These are phyloP conservation scores for Nadsonia fulvescens DNA, from an alignment of 805 yeast species.

Conservation along the genomic window DNA sequence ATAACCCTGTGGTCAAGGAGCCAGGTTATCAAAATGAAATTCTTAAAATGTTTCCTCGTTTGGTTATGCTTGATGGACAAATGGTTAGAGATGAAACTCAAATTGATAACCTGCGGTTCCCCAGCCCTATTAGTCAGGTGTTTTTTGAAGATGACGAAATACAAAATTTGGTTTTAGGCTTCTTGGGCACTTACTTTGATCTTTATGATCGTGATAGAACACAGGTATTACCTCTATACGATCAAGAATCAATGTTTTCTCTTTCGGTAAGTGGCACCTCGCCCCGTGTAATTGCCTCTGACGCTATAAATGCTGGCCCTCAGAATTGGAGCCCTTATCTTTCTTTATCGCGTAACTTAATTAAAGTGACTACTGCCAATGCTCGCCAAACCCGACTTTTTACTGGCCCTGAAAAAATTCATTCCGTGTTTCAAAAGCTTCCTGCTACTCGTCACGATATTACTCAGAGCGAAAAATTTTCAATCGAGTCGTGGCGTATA, in stretches of 20 bases:
- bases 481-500: constrained; percentile 51
- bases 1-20: constrained; percentile 49
- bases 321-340: constrained; percentile 27
- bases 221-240: constrained; percentile 56
- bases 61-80: constrained; percentile 62
- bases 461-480: constrained; percentile 42
- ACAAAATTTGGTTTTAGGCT: constrained; percentile 55
- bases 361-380: constrained; percentile 34
- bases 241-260: constrained; percentile 72
- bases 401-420: constrained; percentile 52
- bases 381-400: constrained; percentile 38
- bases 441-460: constrained; percentile 71
- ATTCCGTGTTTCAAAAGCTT: constrained; percentile 38
- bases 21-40: constrained; percentile 40
- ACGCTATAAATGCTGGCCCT: constrained; percentile 3
- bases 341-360: constrained; percentile 58
- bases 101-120: constrained; percentile 13
- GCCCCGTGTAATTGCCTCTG: constrained; percentile 25
- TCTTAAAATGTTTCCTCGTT: constrained; percentile 57
- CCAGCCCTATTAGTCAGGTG: constrained; percentile 31
- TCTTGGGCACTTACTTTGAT: constrained; percentile 54
- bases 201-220: constrained; percentile 69
- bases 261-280: constrained; percentile 55
- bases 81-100: constrained; percentile 58
- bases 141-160: constrained; percentile 69